phyloP scores from a whole-genome alignment of 176 grass and related monocot species.

The Aegilops speltoides region DNA sequence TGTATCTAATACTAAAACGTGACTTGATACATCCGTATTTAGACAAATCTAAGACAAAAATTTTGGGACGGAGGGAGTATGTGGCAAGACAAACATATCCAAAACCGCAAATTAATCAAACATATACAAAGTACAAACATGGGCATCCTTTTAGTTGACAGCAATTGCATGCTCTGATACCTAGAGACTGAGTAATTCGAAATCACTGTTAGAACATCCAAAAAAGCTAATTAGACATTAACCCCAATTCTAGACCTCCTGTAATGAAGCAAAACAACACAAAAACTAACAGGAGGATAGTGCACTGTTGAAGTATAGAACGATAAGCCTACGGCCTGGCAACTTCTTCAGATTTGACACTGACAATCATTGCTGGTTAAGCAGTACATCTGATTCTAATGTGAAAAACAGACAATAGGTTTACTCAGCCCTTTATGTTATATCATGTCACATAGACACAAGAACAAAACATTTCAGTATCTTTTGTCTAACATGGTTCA shows the following conservation, averaged over 20 bases:
- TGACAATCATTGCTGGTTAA: background rate
- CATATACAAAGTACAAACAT: conserved; percentile 1
- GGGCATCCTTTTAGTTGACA: background rate
- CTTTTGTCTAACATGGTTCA: conserved; percentile 7
- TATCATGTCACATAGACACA: background rate
- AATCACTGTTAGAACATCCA: conserved; percentile 1
- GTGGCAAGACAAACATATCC: background rate
- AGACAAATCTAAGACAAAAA: no score
- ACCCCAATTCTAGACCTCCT: background rate
- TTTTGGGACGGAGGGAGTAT: no score
- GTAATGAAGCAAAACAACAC: background rate
- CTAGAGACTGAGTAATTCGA: background rate
- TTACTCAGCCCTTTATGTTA: background rate
- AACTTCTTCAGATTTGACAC: conserved; percentile 4
- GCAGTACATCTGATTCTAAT: background rate
- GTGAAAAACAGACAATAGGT: background rate
- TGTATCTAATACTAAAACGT: no score
- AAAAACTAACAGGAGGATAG: background rate
- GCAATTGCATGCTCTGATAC: background rate
- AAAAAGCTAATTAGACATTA: conserved; percentile 27
- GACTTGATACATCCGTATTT: no score
- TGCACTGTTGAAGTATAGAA: background rate
- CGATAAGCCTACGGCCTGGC: background rate
- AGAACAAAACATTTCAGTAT: background rate
- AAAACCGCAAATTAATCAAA: background rate